Evolutionary conservation across 2,329 filamentous ascomycete species (phyloP), one percentile per base, ranked within the genome.

Genomic region (Dothistroma pini): DNA sequence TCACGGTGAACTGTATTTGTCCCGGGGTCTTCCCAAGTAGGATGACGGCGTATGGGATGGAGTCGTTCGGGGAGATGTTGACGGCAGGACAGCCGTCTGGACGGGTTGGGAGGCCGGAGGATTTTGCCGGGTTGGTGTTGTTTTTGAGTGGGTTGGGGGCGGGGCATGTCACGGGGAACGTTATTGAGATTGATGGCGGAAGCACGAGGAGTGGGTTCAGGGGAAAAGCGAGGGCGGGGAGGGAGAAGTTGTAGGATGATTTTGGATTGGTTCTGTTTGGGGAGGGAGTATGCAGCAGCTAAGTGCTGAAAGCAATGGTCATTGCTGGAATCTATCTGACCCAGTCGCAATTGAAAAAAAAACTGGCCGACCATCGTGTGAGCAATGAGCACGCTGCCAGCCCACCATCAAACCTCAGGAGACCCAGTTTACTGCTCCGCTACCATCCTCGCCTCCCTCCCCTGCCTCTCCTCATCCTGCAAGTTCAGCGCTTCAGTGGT

Each of bases 1-100:
- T 86, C 47, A 75, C 83, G 2, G 77, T 86, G 59, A 86, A 86
- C 67, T 78, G 75, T 54, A 83, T 86, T 66, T 82, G 83, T 21
- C 83, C 82, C 0, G 69, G 65, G 21, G 76, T 84, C 1, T 86
- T 86, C 66, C 82, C 83, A 0, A 79, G 75, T 44, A 79, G 84
- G 69, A 84, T 85, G 81, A 86, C 83, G 11, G 79, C 81, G 14
- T 74, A 65, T 25, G 72, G 72, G 1, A 72, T 85, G 51, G 71
- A 80, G 34, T 77, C 79, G 57, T 82, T 78, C 58, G 76, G 77
- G 55, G 80, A 83, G 47, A 74, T 75, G 1, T 75, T 85, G 21
- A 76, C 79, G 49, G 65, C 73, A 0, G 72, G 75, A 7, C 79
- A 81, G 70, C 79, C 79, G 1, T 79, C 75, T 11, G 79, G 79